Conservation (phyloP, 768 basidiomycete species). For the Collybiopsis luxurians region DNA sequence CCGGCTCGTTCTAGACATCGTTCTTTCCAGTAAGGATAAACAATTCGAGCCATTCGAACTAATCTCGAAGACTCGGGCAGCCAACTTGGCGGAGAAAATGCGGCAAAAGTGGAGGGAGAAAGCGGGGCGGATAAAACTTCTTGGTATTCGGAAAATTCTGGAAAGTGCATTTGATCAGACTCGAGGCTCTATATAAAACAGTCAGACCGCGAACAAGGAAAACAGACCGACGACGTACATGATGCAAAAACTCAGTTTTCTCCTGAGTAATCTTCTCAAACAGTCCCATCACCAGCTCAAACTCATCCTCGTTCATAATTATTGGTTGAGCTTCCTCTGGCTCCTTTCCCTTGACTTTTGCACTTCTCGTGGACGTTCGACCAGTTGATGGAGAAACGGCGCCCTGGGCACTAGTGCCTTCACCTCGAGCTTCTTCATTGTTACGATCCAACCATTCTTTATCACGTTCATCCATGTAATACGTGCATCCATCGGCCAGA, state of each 20-base stretch:
- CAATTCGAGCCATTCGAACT: constrained; percentile 62
- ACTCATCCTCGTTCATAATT: constrained; percentile 85
- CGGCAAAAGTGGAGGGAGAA: constrained; percentile 62
- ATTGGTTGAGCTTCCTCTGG: constrained; percentile 63
- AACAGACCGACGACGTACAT: constrained; percentile 51
- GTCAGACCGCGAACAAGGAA: constrained; percentile 1
- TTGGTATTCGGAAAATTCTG: constrained; percentile 71
- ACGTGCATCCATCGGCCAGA: constrained; percentile 75
- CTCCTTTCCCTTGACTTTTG: constrained; percentile 84
- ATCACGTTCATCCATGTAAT: constrained; percentile 96
- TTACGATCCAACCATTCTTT: constrained; percentile 92
- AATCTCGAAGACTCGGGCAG: constrained; percentile 63
- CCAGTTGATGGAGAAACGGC: constrained; percentile 53
- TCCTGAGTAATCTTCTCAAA: constrained; percentile 91
- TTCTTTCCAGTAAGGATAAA: constrained; percentile 91
- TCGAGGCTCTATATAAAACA: constrained; percentile 49
- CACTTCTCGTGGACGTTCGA: constrained; percentile 60
- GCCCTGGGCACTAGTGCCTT: constrained; percentile 79
- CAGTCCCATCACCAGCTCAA: constrained; percentile 93
- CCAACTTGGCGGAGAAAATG: constrained; percentile 64
- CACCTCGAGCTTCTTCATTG: constrained; percentile 82
- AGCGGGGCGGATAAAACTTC: constrained; percentile 62
- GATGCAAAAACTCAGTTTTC: constrained; percentile 85
- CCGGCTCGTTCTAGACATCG: constrained; percentile 79
- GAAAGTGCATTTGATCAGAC: constrained; percentile 60